Evolutionary conservation across 2,329 filamentous ascomycete genomes (phyloP), one percentile per base, ranked within the genome.

Genomic region (Aspergillus intermedius): DNA sequence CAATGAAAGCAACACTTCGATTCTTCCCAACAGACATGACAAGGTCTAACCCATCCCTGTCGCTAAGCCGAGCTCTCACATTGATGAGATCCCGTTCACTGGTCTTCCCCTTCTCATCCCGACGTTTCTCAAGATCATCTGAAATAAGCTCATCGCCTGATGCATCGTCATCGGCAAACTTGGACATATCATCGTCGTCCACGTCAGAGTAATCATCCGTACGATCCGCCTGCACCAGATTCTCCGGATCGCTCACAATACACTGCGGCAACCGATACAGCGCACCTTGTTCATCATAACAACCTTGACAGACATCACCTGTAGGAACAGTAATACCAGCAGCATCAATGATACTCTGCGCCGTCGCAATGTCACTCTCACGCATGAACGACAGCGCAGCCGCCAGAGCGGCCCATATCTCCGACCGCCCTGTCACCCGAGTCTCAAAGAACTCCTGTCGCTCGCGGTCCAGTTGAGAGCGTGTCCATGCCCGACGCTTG

Each of bases 401-500:
- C 42, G 78, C 78, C 12, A 96, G 68, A 0, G 87, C 84, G 57
- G 81, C 81, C 91, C 91, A 97, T 22, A 93, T 79, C 67, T 95
- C 88, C 4, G 77, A 61, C 3, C 82, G 78, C 2, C 89, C 89
- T 0, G 86, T 87, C 13, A 94, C 88, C 42, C 89, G 77, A 1
- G 91, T 96, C 52, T 96, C 90, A 68, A 95, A 97, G 75, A 94
- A 96, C 53, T 89, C 89, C 44, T 72, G 73, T 44, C 91, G 80
- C 70, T 95, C 88, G 28, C 76, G 77, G 50, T 82, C 80, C 2
- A 95, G 74, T 46, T 84, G 74, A 13, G 70, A 63, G n/a, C 79
- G 81, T 1, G 87, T 90, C 87, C 87, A 94, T 13, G 72, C 68
- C 17, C 80, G 80, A 46, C 77, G 75, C 52, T 77, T 78, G 49